phyloP scores from a whole-genome alignment of 2,329 filamentous ascomycete species.

The Paecilomyces sp. region DNA sequence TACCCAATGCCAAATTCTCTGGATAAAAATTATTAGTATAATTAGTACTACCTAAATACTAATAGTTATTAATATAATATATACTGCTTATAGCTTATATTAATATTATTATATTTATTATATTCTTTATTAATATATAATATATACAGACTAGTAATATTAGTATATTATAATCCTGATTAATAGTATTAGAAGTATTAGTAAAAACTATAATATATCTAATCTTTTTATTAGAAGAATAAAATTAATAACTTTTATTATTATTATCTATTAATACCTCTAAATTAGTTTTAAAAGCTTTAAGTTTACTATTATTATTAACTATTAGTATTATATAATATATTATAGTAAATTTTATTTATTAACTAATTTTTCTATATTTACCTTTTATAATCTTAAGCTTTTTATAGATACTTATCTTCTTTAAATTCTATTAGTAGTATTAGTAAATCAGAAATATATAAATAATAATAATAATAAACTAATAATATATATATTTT shows the following conservation, averaged over 20 bases:
- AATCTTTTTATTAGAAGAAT: not conserved
- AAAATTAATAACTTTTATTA: not conserved
- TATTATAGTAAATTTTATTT: not conserved
- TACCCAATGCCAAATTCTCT: too few relatives aligned
- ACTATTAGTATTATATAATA: not conserved
- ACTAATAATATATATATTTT: not conserved
- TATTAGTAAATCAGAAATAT: not conserved
- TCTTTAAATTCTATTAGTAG: not conserved
- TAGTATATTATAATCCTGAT: not conserved
- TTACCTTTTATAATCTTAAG: not conserved
- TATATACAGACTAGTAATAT: not conserved
- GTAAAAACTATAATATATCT: not conserved
- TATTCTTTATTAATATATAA: not conserved
- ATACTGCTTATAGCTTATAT: not conserved
- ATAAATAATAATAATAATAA: not conserved
- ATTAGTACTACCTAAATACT: not conserved
- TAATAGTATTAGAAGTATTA: not conserved
- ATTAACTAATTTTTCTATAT: not conserved
- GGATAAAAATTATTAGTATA: too few relatives aligned
- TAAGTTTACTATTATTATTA: not conserved
- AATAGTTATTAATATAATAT: not conserved
- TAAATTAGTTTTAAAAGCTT: not conserved
- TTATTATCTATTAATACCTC: not conserved
- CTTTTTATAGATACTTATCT: not conserved
- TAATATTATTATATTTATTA: not conserved